Evolutionary conservation across 306 rosid genomes (phyloP).

Genomic region (Rosa lucieae): DNA sequence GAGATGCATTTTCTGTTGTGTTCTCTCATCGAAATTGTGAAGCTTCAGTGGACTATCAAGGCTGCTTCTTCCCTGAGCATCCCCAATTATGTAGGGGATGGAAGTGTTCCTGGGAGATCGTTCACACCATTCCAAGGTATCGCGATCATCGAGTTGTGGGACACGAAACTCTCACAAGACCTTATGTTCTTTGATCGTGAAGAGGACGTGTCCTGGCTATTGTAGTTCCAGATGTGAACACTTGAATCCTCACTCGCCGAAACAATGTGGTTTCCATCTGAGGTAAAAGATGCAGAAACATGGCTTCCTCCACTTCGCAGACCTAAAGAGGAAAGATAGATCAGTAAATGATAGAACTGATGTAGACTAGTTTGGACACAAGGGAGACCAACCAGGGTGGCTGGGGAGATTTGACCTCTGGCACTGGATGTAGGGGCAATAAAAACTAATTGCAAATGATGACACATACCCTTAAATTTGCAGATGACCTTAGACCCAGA

Average conservation of each 20-base stretch:
- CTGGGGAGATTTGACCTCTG: neutral
- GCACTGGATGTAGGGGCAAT: neutral
- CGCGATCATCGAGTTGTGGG: slow-evolving; percentile 63
- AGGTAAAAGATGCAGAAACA: slow-evolving; percentile 69
- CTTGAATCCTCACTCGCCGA: slow-evolving; percentile 70
- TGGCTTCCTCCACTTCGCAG: slow-evolving; percentile 59
- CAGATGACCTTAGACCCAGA: slow-evolving; percentile 50
- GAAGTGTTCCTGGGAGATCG: slow-evolving; percentile 38
- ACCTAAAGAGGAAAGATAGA: slow-evolving; percentile 40
- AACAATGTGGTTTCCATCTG: slow-evolving; percentile 78
- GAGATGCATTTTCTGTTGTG: slow-evolving; percentile 35
- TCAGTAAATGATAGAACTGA: neutral
- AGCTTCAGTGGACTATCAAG: slow-evolving; percentile 17
- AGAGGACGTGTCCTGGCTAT: slow-evolving; percentile 46
- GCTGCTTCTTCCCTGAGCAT: slow-evolving; percentile 21
- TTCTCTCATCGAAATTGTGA: slow-evolving; percentile 24
- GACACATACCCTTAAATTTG: slow-evolving; percentile 58
- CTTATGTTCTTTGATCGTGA: slow-evolving; percentile 49
- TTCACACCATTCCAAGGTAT: slow-evolving; percentile 82
- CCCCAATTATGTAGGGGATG: slow-evolving; percentile 42
- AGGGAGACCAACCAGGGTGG: neutral
- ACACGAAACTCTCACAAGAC: slow-evolving; percentile 66
- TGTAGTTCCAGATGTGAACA: slow-evolving; percentile 67
- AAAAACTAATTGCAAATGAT: neutral
- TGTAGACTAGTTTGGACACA: neutral